Base-by-base conservation (phyloP, 257 asterid species). In the Hygrophila difformis region DNA sequence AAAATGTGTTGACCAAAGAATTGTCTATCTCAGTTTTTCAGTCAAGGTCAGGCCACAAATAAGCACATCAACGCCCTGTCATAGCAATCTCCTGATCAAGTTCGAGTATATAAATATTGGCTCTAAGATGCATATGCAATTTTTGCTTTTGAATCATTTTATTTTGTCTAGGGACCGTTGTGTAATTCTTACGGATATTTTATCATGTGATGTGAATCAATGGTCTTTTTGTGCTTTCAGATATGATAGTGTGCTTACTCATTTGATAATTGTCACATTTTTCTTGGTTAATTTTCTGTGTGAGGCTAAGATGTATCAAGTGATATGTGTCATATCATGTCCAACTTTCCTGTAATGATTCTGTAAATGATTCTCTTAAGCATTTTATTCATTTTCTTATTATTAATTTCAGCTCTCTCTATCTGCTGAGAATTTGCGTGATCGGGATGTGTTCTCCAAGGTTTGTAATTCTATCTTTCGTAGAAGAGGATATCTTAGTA, bases 401-500 rank as follows among this genome's bases (percentile, higher is more conserved):
- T 53, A 37, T n/a, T n/a, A 36, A 64, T 51, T 86, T 78, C 95
- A 91, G 99, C 67, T 91, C 44, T 86, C 99, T 61, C 66, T 91
- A 42, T 86, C 95, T 59, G 97, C 94, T 47, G 44, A 82, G 56
- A 75, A 77, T 65, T 76, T 91, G 70, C 89, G 78, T 22, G 93
- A 91, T 63, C 81, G 73, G 58, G 99, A 91, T 67, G 74, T 82
- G 60, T 81, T 91, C 62, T 91, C 97, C 59, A 91, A 91, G 99
- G 99, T 91, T 59, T 55, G 96, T 60, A 60, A 28, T 56, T 64
- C 36, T 53, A 19, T 41, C 42, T 29, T 23, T 38, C 11, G 12
- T 33, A 23, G 51, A n/a, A 39, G 19, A 42, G n/a, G n/a, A n/a
- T n/a, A 52, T 3, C 1, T 21, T 12, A 5, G 7, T 24, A 28